Evolutionary conservation across 139 green algal species (phyloP).

Genomic region (Pseudopediastrum boryanum): DNA sequence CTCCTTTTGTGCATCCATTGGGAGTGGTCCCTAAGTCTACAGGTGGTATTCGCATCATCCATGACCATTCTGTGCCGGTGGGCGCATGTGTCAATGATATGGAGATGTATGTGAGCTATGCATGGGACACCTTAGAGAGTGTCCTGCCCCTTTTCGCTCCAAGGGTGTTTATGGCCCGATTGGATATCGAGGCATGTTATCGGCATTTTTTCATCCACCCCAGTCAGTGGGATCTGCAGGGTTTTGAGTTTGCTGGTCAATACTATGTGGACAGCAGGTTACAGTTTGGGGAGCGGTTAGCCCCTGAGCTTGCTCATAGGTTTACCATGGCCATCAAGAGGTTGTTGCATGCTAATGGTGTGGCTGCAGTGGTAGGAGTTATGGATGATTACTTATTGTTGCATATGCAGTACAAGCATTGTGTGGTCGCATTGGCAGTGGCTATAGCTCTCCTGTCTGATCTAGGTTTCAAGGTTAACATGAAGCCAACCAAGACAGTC

Average conservation of each 20-base stretch:
- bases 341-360: not conserved
- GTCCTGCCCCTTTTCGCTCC: not conserved
- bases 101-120: not conserved
- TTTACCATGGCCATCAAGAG: conserved; percentile 7
- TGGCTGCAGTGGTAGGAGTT: not conserved
- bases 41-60: not conserved
- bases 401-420: not conserved
- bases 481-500: not conserved
- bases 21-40: not conserved
- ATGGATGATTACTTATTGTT: conserved; percentile 19
- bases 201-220: conserved; percentile 7
- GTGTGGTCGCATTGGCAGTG: conserved; percentile 2
- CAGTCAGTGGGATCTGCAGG: conserved; percentile 9
- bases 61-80: not conserved
- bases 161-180: not conserved
- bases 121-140: not conserved
- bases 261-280: not conserved
- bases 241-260: not conserved
- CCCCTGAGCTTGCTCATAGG: conserved; percentile 7
- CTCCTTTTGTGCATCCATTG: conserved; percentile 2
- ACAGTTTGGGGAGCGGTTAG: conserved; percentile 4
- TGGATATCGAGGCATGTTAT: conserved; percentile 10
- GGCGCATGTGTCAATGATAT: conserved; percentile 14
- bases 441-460: not conserved
- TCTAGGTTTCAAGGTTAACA: conserved; percentile 5